phyloP scores from a whole-genome alignment of 1,139 yeast species.

The Hyphopichia buzzinii region DNA sequence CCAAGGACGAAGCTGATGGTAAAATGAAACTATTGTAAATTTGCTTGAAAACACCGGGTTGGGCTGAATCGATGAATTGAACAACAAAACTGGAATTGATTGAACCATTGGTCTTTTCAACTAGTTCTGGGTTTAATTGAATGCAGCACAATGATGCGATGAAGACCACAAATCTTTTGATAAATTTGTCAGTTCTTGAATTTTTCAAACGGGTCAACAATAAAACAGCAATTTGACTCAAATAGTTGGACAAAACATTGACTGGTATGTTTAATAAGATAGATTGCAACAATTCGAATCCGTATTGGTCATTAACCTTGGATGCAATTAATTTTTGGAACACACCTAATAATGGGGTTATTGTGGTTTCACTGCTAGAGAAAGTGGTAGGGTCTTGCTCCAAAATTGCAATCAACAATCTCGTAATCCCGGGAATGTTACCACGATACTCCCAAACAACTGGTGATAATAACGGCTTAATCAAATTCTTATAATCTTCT shows the following conservation, averaged over 20 bases:
- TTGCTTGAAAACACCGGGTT: constrained; percentile 62
- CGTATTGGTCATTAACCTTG: constrained; percentile 72
- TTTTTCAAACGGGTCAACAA: constrained; percentile 77
- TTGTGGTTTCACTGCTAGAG: constrained; percentile 33
- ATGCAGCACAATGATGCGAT: constrained; percentile 50
- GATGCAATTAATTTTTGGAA: constrained; percentile 91
- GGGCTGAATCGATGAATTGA: constrained; percentile 60
- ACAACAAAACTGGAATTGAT: constrained; percentile 53
- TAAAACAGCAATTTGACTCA: constrained; percentile 72
- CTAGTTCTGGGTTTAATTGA: constrained; percentile 27
- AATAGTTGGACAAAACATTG: constrained; percentile 48
- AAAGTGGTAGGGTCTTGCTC: constrained; percentile 58
- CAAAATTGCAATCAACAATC: constrained; percentile 72
- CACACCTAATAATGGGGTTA: constrained; percentile 89
- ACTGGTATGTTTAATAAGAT: constrained; percentile 61
- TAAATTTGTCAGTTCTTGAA: constrained; percentile 79
- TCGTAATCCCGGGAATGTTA: constrained; percentile 87
- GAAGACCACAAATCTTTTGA: constrained; percentile 68
- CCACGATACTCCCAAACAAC: constrained; percentile 91
- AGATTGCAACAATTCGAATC: constrained; percentile 78
- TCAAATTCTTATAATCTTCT: constrained; percentile 58
- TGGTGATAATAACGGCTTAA: constrained; percentile 84
- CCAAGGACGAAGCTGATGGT: constrained; percentile 63
- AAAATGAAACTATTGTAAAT: constrained; percentile 62
- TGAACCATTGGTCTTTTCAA: constrained; percentile 14